Base-by-base conservation (phyloP, 2,329 filamentous ascomycete genomes). In the Bipolaris zeicola region DNA sequence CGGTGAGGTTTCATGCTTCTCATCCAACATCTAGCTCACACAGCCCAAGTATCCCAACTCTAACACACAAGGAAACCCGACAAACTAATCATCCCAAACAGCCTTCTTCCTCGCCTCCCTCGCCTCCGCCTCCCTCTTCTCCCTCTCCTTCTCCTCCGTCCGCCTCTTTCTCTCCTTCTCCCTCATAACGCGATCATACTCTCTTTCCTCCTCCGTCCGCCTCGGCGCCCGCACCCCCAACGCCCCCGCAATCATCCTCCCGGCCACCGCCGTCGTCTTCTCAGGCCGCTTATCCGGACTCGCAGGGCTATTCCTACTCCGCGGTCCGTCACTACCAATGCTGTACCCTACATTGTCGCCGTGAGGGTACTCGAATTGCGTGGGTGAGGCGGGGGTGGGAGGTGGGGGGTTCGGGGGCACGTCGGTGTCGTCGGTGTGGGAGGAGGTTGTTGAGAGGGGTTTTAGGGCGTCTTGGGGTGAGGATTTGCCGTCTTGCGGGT, bases 221-320 rank as follows among this genome's bases (percentile, higher is more conserved):
- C 86, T 89, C 31, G 92, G 91, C 33, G 88, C 87, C 69, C 88
- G 87, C 52, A 97, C 85, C 0, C 95, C 95, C 63, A 98, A 79
- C 0, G 91, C 92, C 3, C 90, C 90, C 0, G 92, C 92, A 73
- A 99, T 98, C 85, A 99, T 83, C 57, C 95, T 83, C 60, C 90
- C 86, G 5, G 95, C 95, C 37, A 96, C 92, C 0, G 92, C 91
- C 59, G 96, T 96, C 60, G 93, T 96, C 81, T 96, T 99, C 78
- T 96, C 93, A 0, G 92, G 94, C 37, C 90, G 80, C 66, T 66
- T 66, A 13, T 68, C 70, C 28, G 68, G 62, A 14, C 65, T 55
- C 53, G 50, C 57, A 58, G 70, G 55, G 49, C 57, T 57, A 69
- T 53, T 64, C 74, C 55, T 65, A 50, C 42, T 42, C 67, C 58